Percentiles rank a stretch among this genome's conserved stretches.
These are phyloP conservation scores for Nicotiana paniculata DNA, from an alignment of 257 asterid species.

Conservation along the genomic window DNA sequence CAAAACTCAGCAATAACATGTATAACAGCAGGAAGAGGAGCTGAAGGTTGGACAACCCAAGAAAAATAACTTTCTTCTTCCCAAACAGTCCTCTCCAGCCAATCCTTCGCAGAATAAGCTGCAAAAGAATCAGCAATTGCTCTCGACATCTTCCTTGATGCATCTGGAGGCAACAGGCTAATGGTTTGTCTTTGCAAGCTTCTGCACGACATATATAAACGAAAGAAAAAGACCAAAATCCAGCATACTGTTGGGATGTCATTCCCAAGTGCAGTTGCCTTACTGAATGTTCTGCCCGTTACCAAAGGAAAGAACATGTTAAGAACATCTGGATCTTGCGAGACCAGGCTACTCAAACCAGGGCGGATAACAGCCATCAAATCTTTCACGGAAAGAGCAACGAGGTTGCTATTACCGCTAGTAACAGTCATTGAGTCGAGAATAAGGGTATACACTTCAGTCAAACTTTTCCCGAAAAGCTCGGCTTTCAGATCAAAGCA, in stretches of 20 bases:
- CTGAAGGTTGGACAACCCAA: constrained; percentile 59
- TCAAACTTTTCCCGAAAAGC: constrained; percentile 64
- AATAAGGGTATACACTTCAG: constrained; percentile 58
- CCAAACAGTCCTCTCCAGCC: constrained; percentile 50
- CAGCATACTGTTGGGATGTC: constrained; percentile 35
- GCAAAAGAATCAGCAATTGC: constrained; percentile 49
- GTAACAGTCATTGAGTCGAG: constrained; percentile 70
- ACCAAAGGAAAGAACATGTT: constrained; percentile 34
- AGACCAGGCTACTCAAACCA: constrained; percentile 42
- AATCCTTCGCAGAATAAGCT: constrained; percentile 63
- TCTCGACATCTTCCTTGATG: constrained; percentile 58
- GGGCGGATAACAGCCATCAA: constrained; percentile 50
- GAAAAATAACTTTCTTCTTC: constrained; percentile 51
- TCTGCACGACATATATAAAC: constrained; percentile 57
- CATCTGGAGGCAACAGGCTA: constrained; percentile 56
- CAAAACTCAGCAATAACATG: constrained; percentile 43
- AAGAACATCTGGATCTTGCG: constrained; percentile 30
- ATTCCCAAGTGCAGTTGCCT: constrained; percentile 25
- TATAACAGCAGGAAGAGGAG: constrained; percentile 49
- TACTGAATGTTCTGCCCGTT: constrained; percentile 31
- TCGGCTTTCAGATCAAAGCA: constrained; percentile 42
- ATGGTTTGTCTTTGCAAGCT: constrained; percentile 62
- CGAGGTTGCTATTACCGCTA: constrained; percentile 61
- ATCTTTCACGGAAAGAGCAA: constrained; percentile 55
- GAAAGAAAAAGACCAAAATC: constrained; percentile 56